Percentiles rank a stretch among this genome's conserved stretches.
phyloP scores from a whole-genome alignment of 2,329 filamentous ascomycete species.

The Cercospora zeina region DNA sequence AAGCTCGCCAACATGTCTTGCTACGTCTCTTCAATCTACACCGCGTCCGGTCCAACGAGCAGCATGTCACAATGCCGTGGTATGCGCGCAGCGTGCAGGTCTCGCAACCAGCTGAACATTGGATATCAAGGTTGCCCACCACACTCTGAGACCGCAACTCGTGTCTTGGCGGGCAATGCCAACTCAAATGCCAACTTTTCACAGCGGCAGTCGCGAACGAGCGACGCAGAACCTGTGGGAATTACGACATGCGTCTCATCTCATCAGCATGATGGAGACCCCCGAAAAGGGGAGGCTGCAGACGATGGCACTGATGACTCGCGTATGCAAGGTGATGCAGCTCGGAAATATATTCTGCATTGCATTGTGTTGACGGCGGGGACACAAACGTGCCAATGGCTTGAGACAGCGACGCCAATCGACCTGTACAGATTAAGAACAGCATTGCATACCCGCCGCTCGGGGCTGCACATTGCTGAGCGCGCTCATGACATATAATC shows the following conservation, averaged over 20 bases:
- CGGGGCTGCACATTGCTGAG: background rate
- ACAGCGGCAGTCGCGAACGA: background rate
- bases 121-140: constrained; percentile 1
- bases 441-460: background rate
- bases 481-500: background rate
- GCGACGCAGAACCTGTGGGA: background rate
- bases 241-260: background rate
- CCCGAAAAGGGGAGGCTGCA: background rate
- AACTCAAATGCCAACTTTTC: background rate
- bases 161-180: background rate
- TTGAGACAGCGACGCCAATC: background rate
- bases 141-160: background rate
- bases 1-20: background rate
- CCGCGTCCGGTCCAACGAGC: background rate
- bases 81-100: background rate
- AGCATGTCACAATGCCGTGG: background rate
- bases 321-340: constrained; percentile 1
- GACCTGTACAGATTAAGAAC: background rate
- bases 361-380: background rate
- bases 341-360: constrained; percentile 11
- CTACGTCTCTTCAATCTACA: background rate
- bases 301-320: background rate
- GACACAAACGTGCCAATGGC: constrained; percentile 2
- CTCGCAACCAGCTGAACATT: background rate
- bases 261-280: background rate